Evolutionary conservation across 1,284 basidiomycete species (phyloP).

Genomic region (Neonothopanus nambi): DNA sequence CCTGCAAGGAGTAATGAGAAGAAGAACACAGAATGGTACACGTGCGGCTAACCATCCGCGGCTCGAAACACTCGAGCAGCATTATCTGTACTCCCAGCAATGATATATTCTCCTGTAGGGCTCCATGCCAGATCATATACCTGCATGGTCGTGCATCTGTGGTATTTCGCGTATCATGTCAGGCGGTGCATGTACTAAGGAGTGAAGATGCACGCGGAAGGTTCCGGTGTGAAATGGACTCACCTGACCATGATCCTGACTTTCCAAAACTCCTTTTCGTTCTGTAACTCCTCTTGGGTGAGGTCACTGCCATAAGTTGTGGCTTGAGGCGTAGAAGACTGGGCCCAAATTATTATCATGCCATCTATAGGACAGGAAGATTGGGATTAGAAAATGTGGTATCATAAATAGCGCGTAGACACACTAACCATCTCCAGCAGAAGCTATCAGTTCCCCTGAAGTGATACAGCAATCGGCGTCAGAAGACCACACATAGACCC

Average conservation of each 20-base stretch:
- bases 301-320: constrained; percentile 77
- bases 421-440: constrained; percentile 88
- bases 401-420: constrained; percentile 8
- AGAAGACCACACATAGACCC: constrained; percentile 2
- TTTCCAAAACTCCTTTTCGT: constrained; percentile 96
- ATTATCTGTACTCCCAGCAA: constrained; percentile 96
- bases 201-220: no score
- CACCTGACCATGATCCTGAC: constrained; percentile 87
- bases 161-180: neutral
- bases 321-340: constrained; percentile 71
- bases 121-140: constrained; percentile 99
- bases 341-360: constrained; percentile 95
- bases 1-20: constrained; percentile 42
- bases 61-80: constrained; percentile 85
- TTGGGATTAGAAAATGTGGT: constrained; percentile 14
- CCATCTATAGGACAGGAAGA: constrained; percentile 59
- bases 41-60: constrained; percentile 59
- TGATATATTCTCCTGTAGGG: constrained; percentile 90
- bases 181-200: neutral
- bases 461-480: constrained; percentile 6
- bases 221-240: constrained; percentile 21
- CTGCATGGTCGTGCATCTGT: constrained; percentile 84
- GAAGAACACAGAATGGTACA: neutral
- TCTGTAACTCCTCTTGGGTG: constrained; percentile 74
- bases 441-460: constrained; percentile 84